Evolutionary conservation across 495 filamentous ascomycete genomes (phyloP), one percentile per base, ranked within the genome.

Genomic region (Penicillium parvum): DNA sequence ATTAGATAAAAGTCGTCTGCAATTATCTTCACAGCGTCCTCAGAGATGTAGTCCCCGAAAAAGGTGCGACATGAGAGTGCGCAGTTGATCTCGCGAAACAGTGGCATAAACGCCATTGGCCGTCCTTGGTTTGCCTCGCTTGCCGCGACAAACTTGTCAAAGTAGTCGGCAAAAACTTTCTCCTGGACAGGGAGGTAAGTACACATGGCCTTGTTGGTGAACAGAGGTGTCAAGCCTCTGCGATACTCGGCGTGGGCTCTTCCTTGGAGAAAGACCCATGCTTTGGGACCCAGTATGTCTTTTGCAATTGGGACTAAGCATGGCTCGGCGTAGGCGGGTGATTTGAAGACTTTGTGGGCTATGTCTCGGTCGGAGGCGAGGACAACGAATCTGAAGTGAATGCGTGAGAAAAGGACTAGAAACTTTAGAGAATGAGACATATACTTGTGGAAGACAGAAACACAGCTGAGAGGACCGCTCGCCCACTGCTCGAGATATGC

Each of bases 371-470:
- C 89, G 27, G 90, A 95, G 27, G 88, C 90, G 52, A 96, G 88
- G 26, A 96, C 87, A 48, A 96, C 90, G 57, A 96, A 96, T 66
- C 88, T 95, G 52, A 37, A 37, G 19, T 23, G 2, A 20, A 20
- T 6, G 16, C 9, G 29, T 49, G 15, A 49, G 45, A 18, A 34
- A 6, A 10, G 12, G 5, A 8, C 4, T 12, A 5, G 6, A 14
- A 3, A 3, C 7, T 9, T 17, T 9, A 20, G 7, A 14, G 3
- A 14, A 35, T 32, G 3, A 32, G 29, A 10, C 12, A 56, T 83
- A 32, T 78, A 94, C 88, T 95, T 96, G 74, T 96, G 90, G 63
- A 96, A 96, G 38, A 96, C 83, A 4, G 88, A 94, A 47, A 96
- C 89, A 63, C 90, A 96, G 64, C 88, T 94, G 34, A 96, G 75